Base-by-base conservation (phyloP, 306 rosid species). In the Vachellia pachyceras region DNA sequence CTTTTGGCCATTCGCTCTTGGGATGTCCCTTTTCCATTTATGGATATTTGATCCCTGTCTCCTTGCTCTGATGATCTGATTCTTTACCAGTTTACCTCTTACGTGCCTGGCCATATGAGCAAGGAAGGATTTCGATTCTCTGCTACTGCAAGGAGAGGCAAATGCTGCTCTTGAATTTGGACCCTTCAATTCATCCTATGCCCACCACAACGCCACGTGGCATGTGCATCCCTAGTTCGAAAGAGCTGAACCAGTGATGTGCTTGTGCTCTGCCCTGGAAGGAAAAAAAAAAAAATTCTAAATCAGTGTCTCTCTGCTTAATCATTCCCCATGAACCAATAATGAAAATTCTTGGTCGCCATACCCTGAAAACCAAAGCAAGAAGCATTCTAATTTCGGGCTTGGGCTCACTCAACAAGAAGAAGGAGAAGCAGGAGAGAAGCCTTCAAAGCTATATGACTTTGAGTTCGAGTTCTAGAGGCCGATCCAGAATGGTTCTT, bases 401-500 rank as follows among this genome's bases (percentile, higher is more conserved):
- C 60, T 54, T n/a, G 23, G n/a, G 25, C 25, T 54, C 25, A 18
- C 60, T 54, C 25, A 54, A n/a, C 60, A 54, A 77, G 20, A 69
- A 77, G 55, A 25, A 39, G 7, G 25, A 8, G 20, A 9, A 70
- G 65, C 35, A 17, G n/a, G 55, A 49, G 55, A 29, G 33, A 29
- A 29, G 33, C 39, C 40, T 66, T 3, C 0, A 39, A 12, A 45
- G 15, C 75, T 7, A 84, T 84, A 29, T 29, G 33, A 29, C 33
- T 29, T 29, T 2, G 88, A 69, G 80, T 11, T 37, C 85, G 2
- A 63, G 80, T 36, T 0, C 29, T 15, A 77, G 88, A 66, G 2
- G 73, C 57, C 50, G 80, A 45, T 7, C 12, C 14, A 45, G 60
- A 81, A 45, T 47, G 83, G 85, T 85, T 49, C 14, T 80, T 33